These are phyloP conservation scores for Penicillium pulvis DNA, from an alignment of 495 filamentous ascomycete genomes.

Conservation along the genomic window DNA sequence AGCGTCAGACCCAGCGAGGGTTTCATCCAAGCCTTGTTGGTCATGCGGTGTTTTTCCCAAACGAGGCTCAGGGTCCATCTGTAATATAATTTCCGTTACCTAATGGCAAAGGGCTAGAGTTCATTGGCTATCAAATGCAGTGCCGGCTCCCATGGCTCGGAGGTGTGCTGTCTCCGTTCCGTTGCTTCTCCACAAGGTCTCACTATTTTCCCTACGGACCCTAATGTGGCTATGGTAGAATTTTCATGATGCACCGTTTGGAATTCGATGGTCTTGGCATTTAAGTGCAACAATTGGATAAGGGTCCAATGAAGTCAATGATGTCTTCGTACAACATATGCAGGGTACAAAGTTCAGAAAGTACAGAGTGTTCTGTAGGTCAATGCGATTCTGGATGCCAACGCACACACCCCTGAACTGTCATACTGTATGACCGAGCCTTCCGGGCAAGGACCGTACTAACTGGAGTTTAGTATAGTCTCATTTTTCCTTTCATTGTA, in stretches of 20 bases:
- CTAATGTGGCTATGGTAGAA: not conserved
- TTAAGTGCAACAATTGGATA: not conserved
- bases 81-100: not conserved
- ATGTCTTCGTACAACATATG: not conserved
- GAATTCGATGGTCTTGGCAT: not conserved
- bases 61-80: conserved; percentile 13
- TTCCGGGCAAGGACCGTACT: too few species aligned
- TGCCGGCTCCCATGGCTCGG: not conserved
- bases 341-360: not conserved
- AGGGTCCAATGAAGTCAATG: not conserved
- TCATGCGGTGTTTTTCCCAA: conserved; percentile 25
- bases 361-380: not conserved
- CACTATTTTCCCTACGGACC: not conserved
- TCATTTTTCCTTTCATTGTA: too few species aligned
- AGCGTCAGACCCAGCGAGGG: conserved; percentile 14
- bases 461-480: too few species aligned
- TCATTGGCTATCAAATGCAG: not conserved
- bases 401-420: not conserved
- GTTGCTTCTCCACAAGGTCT: conserved; percentile 6
- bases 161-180: not conserved
- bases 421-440: too few species aligned
- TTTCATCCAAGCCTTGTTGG: conserved; percentile 20
- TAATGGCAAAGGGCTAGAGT: not conserved
- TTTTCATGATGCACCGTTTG: not conserved
- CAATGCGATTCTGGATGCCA: not conserved